Base-by-base conservation (phyloP, 495 filamentous ascomycete genomes). In the Penicillium atrosanguineum region DNA sequence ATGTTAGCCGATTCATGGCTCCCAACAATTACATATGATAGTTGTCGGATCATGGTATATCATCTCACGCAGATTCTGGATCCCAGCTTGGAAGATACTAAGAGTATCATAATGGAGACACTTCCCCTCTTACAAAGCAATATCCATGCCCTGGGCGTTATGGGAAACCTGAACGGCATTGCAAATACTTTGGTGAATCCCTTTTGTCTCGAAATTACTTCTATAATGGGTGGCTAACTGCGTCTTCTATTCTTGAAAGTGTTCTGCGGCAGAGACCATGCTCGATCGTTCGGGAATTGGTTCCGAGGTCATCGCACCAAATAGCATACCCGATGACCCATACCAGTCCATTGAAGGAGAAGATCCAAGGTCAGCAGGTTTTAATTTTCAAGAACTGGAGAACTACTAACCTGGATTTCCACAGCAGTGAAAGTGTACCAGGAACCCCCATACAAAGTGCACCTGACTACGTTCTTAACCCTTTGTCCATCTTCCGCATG, bases 1-100 rank as follows among this genome's bases (percentile, higher is more conserved):
- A 62, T 59, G 43, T 46, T 70, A 15, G 61, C 67, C 4, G 67
- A 70, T 40, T 66, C 67, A n/a, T 70, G 67, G 65, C 55, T 70
- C n/a, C 65, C 65, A 8, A 70, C 65, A 1, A 67, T 70, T 15
- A 60, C 63, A 0, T 70, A 70, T 20, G 67, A 70, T 34, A 70
- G 67, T 41, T 64, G 58, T 38, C 62, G 67, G 8, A 68, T 68
- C 42, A 70, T 70, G 58, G 50, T 70, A 9, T 70, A 70, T 25
- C 64, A 70, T 45, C 41, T 66, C 15, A 70, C 67, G 2, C 67
- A 70, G 44, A 61, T 70, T 6, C 59, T 70, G 2, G 62, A 70
- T 26, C 56, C 64, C 4, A 49, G 57, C 1, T 29, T 45, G 2
- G 59, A 66, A 12, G 55, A 58, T 16, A 61, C 65, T 9, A 66